Evolutionary conservation across 257 asterid genomes (phyloP).

Genomic region (Capsicum pubescens): DNA sequence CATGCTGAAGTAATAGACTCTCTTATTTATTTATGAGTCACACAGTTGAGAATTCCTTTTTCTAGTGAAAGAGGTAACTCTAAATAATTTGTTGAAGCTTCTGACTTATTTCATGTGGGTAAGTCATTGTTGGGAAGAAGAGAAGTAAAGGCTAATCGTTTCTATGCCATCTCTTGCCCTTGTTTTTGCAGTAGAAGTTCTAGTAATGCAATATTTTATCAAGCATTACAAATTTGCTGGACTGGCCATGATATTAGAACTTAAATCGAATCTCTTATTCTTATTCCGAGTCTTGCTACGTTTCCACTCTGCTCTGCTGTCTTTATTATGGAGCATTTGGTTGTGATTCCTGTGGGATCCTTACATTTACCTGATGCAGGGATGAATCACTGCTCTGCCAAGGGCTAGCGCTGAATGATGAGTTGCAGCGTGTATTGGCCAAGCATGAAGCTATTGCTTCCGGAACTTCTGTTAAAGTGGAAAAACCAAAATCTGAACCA

Average conservation of each 20-base stretch:
- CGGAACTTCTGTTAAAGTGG: slow-evolving; percentile 59
- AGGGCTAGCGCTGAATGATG: slow-evolving; percentile 92
- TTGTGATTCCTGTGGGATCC: slow-evolving; percentile 25
- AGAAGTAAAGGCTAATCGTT: neutral
- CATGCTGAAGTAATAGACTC: neutral
- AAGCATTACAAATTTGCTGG: slow-evolving; percentile 11
- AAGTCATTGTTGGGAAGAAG: neutral
- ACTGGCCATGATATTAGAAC: neutral
- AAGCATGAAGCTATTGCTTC: slow-evolving; percentile 89
- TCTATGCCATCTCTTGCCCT: slow-evolving; percentile 7
- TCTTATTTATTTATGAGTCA: neutral
- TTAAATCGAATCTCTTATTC: neutral
- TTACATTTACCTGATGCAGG: slow-evolving; percentile 49
- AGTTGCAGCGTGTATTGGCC: slow-evolving; percentile 88
- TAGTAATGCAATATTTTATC: neutral
- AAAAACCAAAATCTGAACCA: slow-evolving; percentile 64
- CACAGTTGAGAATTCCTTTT: neutral
- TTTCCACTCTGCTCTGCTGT: neutral
- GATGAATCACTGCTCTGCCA: slow-evolving; percentile 92
- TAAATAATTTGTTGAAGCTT: neutral
- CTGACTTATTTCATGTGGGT: neutral
- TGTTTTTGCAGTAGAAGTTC: slow-evolving; percentile 14
- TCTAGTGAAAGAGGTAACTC: neutral
- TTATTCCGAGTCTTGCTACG: neutral
- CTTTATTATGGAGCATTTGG: neutral